phyloP scores from a whole-genome alignment of 225 moss, liverwort and hornwort genomes.

The Bryoerythrophyllum caledonicum region DNA sequence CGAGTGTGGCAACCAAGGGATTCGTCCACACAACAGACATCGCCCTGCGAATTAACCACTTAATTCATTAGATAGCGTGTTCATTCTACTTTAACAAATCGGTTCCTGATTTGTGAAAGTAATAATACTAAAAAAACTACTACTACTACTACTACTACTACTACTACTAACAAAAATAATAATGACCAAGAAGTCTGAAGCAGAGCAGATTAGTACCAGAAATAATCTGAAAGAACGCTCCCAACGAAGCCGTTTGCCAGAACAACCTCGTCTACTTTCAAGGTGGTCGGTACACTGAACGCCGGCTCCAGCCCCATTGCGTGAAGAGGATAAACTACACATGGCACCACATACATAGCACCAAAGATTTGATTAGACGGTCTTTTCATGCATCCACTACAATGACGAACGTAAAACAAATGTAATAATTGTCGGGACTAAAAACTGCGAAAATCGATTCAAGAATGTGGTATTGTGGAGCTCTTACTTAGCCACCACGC shows the following conservation, averaged over 20 bases:
- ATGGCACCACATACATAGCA: neutral
- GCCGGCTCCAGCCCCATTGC: constrained; percentile 72
- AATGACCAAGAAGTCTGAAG: neutral
- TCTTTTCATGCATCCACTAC: neutral
- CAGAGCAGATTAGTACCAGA: constrained; percentile 57
- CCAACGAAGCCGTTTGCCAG: constrained; percentile 85
- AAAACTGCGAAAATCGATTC: neutral
- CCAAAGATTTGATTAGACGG: neutral
- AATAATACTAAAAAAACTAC: too few relatives aligned
- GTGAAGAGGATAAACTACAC: constrained; percentile 84
- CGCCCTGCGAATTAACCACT: constrained; percentile 60
- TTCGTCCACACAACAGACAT: constrained; percentile 99
- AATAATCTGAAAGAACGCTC: constrained; percentile 95
- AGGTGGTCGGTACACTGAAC: constrained; percentile 77
- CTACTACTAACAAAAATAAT: too few relatives aligned
- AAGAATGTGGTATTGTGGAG: neutral
- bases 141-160: too few relatives aligned
- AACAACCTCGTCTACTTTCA: constrained; percentile 86
- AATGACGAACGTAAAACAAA: constrained; percentile 1
- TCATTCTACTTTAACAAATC: neutral
- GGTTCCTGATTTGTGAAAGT: neutral
- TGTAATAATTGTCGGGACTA: neutral
- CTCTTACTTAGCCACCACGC: constrained; percentile 88
- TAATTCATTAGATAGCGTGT: neutral
- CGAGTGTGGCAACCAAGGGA: constrained; percentile 92